These are phyloP conservation scores for Plenodomus biglobosus DNA, from an alignment of 2,329 filamentous ascomycete genomes.

Conservation along the genomic window DNA sequence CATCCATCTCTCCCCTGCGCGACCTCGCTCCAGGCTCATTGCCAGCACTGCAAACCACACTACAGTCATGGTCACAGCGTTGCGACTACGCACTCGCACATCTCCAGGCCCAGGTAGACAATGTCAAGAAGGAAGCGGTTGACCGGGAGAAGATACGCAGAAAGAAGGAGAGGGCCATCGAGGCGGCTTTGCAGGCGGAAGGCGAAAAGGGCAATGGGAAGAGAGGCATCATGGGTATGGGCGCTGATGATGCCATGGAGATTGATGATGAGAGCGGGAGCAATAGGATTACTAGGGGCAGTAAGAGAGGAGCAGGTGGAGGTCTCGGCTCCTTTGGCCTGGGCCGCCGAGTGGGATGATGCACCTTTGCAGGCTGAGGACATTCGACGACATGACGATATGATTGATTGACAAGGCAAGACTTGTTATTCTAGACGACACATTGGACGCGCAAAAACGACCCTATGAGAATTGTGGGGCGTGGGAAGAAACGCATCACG, in stretches of 20 bases:
- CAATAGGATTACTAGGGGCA: constrained; percentile 26
- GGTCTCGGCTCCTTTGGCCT: constrained; percentile 29
- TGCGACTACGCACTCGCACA: constrained; percentile 73
- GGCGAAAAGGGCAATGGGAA: constrained; percentile 36
- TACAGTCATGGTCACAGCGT: constrained; percentile 75
- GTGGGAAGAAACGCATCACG: too few species aligned
- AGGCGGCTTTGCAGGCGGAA: constrained; percentile 24
- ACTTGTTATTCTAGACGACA: too few species aligned
- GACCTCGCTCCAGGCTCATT: constrained; percentile 78
- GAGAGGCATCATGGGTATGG: constrained; percentile 20
- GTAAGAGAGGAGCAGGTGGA: constrained; percentile 32
- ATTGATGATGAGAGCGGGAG: constrained; percentile 40
- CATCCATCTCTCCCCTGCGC: constrained; percentile 79
- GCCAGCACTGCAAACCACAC: constrained; percentile 65
- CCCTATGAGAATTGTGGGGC: too few species aligned
- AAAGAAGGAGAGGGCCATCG: constrained; percentile 47
- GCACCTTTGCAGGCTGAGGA: too few species aligned
- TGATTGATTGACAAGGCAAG: too few species aligned
- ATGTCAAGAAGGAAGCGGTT: constrained; percentile 57
- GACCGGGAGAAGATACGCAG: constrained; percentile 46
- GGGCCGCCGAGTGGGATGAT: constrained; percentile 32
- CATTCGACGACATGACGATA: too few species aligned
- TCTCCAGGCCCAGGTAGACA: constrained; percentile 73
- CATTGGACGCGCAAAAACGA: too few species aligned
- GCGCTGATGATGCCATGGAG: constrained; percentile 42